Conservation (phyloP, 1,284 basidiomycete species). For the Vanrija humicola region DNA sequence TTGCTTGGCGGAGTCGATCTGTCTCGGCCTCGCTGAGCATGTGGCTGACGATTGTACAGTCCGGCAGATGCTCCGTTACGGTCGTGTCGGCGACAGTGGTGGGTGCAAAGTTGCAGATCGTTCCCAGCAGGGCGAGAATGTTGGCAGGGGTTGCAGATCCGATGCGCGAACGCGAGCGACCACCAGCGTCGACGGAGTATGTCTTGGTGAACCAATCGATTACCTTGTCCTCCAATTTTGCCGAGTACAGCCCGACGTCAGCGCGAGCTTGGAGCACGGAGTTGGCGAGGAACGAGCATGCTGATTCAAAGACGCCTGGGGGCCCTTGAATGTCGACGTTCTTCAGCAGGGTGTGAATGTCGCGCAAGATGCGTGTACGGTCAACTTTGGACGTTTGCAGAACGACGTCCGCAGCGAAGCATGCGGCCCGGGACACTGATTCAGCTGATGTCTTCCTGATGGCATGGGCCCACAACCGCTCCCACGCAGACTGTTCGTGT, state of each 20-base stretch:
- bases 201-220: slow-evolving; percentile 64
- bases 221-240: slow-evolving; percentile 77
- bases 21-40: slow-evolving; percentile 60
- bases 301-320: slow-evolving; percentile 73
- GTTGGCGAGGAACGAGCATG: slow-evolving; percentile 70
- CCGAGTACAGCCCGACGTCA: slow-evolving; percentile 72
- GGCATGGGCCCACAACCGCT: slow-evolving; percentile 73
- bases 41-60: slow-evolving; percentile 61
- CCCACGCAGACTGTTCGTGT: slow-evolving; percentile 55
- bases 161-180: slow-evolving; percentile 52
- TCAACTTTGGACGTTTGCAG: slow-evolving; percentile 54
- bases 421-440: slow-evolving; percentile 69
- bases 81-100: slow-evolving; percentile 10
- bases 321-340: slow-evolving; percentile 86
- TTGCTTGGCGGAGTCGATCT: slow-evolving; percentile 62
- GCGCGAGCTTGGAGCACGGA: slow-evolving; percentile 65
- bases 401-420: slow-evolving; percentile 63
- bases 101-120: slow-evolving; percentile 56
- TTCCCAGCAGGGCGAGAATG: slow-evolving; percentile 61
- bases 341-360: slow-evolving; percentile 69
- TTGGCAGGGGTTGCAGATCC: slow-evolving; percentile 56
- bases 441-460: slow-evolving; percentile 67
- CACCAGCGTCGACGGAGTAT: slow-evolving; percentile 52
- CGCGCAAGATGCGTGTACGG: slow-evolving; percentile 57
- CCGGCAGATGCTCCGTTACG: slow-evolving; percentile 54